Base-by-base conservation (phyloP, 306 rosid species). In the Vigna reflexopilosa region DNA sequence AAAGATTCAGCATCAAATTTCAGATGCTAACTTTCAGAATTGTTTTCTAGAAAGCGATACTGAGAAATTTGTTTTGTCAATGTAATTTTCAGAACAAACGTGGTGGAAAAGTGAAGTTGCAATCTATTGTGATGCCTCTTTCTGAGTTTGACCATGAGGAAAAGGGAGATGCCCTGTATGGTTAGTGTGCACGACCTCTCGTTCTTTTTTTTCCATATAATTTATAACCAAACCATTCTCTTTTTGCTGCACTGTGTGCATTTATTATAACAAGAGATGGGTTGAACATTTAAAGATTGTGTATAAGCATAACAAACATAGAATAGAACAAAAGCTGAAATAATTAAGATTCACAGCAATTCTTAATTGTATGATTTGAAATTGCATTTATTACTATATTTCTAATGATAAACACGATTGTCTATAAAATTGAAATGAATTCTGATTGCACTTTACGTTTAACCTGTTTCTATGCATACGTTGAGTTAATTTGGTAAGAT, bases 71-170 rank as follows among this genome's bases (percentile, higher is more conserved):
- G 11, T 32, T 13, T 45, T 40, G 38, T 55, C 36, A 2, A 38
- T 63, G 70, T 57, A 54, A 38, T 34, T 75, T 42, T 56, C 81
- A 93, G 94, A 93, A 93, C 75, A 88, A 86, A 78, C 84, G 94
- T 12, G 98, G 97, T 83, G 97, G 98, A 34, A 88, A 70, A 80
- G 98, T 93, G 73, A 87, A 75, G 55, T 77, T 93, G 84, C 94
- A 89, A 67, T 77, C 85, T 13, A 87, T 93, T 61, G 56, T 89
- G 89, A 77, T 84, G 89, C 88, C 87, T 30, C 83, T 80, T 15
- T 77, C 85, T 63, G 90, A 89, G 84, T 89, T 59, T 69, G 93
- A 89, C 52, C 84, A 85, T 28, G 86, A 4, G 34, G 83, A 85
- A 16, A 89, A 86, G 72, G 93, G 93, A 57, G 96, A 93, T 82